These are phyloP conservation scores for Durotheca rogersii DNA, from an alignment of 495 filamentous ascomycete genomes.

Conservation along the genomic window DNA sequence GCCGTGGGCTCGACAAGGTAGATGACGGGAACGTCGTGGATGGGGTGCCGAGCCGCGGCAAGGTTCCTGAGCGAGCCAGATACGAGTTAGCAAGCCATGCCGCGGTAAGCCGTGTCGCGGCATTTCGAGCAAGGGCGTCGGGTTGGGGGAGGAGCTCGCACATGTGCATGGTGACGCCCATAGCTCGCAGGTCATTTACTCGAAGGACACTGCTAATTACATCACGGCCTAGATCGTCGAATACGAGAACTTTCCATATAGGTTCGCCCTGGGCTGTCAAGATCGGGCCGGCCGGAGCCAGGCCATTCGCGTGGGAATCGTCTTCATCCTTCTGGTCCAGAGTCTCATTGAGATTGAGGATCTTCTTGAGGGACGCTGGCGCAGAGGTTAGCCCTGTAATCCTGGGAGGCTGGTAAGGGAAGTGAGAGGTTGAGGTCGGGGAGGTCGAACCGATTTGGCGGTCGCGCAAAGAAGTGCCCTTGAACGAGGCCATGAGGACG, in stretches of 20 bases:
- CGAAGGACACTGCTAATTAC: constrained; percentile 90
- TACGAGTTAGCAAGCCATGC: constrained; percentile 9
- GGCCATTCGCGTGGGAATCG: constrained; percentile 60
- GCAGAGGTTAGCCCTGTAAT: constrained; percentile 23
- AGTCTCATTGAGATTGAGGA: constrained; percentile 89
- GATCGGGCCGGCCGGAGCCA: constrained; percentile 73
- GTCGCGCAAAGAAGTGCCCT: constrained; percentile 80
- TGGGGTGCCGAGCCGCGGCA: constrained; percentile 77
- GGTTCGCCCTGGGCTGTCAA: constrained; percentile 84
- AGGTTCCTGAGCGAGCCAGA: constrained; percentile 63
- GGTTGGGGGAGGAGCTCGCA: too few species aligned
- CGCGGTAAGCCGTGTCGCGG: too few species aligned
- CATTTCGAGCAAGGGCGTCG: too few species aligned
- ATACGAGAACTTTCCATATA: constrained; percentile 66
- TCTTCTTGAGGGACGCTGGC: constrained; percentile 88
- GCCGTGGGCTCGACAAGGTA: constrained; percentile 90
- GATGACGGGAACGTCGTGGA: constrained; percentile 94
- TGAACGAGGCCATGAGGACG: constrained; percentile 63
- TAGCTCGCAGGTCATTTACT: constrained; percentile 86
- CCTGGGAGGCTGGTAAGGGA: constrained; percentile 22
- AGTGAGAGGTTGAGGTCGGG: constrained; percentile 43
- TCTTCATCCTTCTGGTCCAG: constrained; percentile 54
- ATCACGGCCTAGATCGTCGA: constrained; percentile 63
- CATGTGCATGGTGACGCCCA: constrained; percentile 98
- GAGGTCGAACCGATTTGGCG: constrained; percentile 79